Evolutionary conservation across 495 filamentous ascomycete genomes (phyloP).

Genomic region (Chaetomium cochliodes): DNA sequence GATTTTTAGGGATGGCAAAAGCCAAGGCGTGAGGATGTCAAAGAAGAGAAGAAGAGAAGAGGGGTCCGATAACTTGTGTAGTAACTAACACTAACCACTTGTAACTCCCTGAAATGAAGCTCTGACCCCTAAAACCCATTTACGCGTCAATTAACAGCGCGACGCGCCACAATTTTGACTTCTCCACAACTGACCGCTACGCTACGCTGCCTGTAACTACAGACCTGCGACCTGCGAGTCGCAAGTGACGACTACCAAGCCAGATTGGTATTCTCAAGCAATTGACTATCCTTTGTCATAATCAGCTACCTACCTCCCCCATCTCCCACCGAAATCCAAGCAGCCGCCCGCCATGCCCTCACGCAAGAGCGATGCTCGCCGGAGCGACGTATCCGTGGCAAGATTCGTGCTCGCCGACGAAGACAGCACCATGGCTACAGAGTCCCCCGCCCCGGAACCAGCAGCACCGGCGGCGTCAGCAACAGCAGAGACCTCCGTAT

Average conservation of each 20-base stretch:
- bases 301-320: not conserved
- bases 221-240: not conserved
- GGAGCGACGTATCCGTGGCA: constrained; percentile 46
- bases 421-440: constrained; percentile 29
- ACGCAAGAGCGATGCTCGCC: constrained; percentile 40
- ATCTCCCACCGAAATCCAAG: not conserved
- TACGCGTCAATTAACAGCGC: constrained; percentile 31
- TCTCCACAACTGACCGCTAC: constrained; percentile 18
- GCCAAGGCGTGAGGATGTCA: not conserved
- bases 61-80: too few species aligned
- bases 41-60: not conserved
- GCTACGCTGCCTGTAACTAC: not conserved
- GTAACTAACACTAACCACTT: too few species aligned
- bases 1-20: not conserved
- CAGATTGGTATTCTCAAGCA: not conserved
- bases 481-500: constrained; percentile 10
- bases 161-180: constrained; percentile 34
- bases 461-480: constrained; percentile 25
- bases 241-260: not conserved
- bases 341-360: constrained; percentile 36
- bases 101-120: not conserved
- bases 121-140: constrained; percentile 18
- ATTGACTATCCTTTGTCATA: not conserved
- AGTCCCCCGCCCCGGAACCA: constrained; percentile 26
- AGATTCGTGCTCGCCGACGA: constrained; percentile 44